phyloP scores from a whole-genome alignment of 176 grass and related monocot genomes.

The Carex cristatella region DNA sequence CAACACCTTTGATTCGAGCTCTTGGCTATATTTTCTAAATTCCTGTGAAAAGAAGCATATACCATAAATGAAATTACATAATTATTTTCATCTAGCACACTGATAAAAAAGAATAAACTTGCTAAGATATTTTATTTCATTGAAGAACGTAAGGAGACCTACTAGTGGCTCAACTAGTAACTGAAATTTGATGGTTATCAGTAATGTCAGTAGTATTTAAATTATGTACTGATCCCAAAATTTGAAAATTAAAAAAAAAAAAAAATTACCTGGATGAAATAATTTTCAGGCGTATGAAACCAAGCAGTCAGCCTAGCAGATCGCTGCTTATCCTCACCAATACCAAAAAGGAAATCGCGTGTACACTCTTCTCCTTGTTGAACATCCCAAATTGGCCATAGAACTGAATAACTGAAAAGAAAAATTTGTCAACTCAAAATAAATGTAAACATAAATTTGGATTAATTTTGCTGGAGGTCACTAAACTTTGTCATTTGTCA shows the following conservation, averaged over 20 bases:
- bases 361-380: slow-evolving; percentile 77
- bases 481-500: too few relatives aligned
- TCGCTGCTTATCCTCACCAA: slow-evolving; percentile 73
- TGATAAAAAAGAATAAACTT: background rate
- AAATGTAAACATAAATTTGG: background rate
- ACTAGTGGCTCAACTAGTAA: background rate
- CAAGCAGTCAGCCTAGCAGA: slow-evolving; percentile 97
- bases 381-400: slow-evolving; percentile 76
- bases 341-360: slow-evolving; percentile 81
- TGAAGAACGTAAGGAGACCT: background rate
- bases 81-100: background rate
- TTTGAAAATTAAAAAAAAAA: background rate
- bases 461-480: too few relatives aligned
- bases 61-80: slow-evolving; percentile 10
- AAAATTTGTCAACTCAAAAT: background rate
- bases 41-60: slow-evolving; percentile 35
- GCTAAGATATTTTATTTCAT: background rate
- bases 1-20: slow-evolving; percentile 57
- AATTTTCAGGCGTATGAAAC: slow-evolving; percentile 91
- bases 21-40: slow-evolving; percentile 60
- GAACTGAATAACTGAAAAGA: slow-evolving; percentile 78
- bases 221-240: background rate
- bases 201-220: background rate
- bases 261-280: slow-evolving; percentile 67
- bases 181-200: background rate